A percentile compares a stretch with the other conserved stretches of the same genome.
phyloP scores from a whole-genome alignment of 208 protist species.

The Naegleria gruberi region DNA sequence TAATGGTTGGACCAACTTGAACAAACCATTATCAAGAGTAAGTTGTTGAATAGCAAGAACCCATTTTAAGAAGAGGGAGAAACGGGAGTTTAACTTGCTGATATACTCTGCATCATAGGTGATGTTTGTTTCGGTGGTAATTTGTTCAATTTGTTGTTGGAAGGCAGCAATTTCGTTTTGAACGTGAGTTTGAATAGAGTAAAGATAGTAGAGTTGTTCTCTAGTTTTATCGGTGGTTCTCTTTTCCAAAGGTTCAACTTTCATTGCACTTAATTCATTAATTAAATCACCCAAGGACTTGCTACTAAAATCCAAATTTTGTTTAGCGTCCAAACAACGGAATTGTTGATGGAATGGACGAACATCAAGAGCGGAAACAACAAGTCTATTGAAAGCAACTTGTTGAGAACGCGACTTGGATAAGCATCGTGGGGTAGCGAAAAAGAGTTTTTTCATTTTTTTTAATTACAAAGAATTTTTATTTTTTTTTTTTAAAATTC shows the following conservation, averaged over 20 bases:
- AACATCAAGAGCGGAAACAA: too few relatives aligned
- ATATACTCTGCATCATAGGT: background rate
- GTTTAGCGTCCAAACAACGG: background rate
- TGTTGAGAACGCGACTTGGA: background rate
- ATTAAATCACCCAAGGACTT: background rate
- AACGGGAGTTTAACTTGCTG: background rate
- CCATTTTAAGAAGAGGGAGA: background rate
- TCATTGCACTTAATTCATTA: background rate
- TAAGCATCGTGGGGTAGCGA: background rate
- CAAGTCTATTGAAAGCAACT: too few relatives aligned
- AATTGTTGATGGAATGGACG: background rate
- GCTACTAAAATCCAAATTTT: background rate
- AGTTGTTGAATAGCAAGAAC: background rate
- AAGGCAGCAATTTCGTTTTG: background rate
- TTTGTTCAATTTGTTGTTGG: background rate
- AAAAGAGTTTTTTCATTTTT: background rate
- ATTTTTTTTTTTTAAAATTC: too few relatives aligned
- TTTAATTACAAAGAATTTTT: too few relatives aligned
- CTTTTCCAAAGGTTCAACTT: background rate
- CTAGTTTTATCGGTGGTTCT: background rate
- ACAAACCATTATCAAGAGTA: background rate
- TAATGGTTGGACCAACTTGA: background rate
- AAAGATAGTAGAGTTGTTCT: background rate
- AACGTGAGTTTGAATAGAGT: background rate
- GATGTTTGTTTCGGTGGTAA: background rate